A percentile compares a stretch with the other conserved stretches of the same genome.
phyloP scores from a whole-genome alignment of 306 rosid species.

The Dalbergia cultrata region DNA sequence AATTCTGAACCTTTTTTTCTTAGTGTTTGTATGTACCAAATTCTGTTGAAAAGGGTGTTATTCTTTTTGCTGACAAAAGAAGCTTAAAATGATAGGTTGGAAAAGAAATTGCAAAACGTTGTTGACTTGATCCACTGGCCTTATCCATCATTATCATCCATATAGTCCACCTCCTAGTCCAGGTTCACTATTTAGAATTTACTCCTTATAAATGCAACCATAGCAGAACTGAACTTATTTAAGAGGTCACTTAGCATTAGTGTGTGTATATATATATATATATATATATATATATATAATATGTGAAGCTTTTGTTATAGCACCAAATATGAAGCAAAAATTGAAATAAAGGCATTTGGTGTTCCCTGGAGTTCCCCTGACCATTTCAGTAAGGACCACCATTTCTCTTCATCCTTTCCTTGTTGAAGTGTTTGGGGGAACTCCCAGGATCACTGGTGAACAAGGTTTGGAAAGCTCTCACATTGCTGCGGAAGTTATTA shows the following conservation, averaged over 20 bases:
- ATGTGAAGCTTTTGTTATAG: neutral
- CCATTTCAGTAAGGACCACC: slow-evolving; percentile 34
- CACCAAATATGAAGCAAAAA: neutral
- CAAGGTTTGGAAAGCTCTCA: slow-evolving; percentile 4
- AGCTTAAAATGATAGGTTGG: neutral
- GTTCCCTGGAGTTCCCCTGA: slow-evolving; percentile 44
- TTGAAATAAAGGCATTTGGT: slow-evolving; percentile 13
- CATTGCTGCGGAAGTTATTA: too few species aligned
- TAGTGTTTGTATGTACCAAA: neutral
- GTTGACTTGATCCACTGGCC: slow-evolving; percentile 21
- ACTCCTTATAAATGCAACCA: neutral
- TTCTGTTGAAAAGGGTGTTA: slow-evolving; percentile 12
- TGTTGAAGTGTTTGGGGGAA: slow-evolving; percentile 71
- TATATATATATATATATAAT: neutral
- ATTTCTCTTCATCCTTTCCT: slow-evolving; percentile 1
- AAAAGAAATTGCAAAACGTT: neutral
- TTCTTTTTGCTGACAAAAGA: slow-evolving; percentile 20
- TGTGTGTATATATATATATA: neutral
- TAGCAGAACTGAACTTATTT: neutral
- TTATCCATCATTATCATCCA: neutral
- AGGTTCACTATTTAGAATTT: slow-evolving; percentile 32
- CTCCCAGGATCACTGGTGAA: slow-evolving; percentile 53
- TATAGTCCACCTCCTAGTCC: slow-evolving; percentile 11
- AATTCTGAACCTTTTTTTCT: slow-evolving; percentile 34
- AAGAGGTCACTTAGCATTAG: neutral